These are phyloP conservation scores for Aristolochia contorta DNA, from an alignment of 164 flowering plant genomes.

Conservation along the genomic window DNA sequence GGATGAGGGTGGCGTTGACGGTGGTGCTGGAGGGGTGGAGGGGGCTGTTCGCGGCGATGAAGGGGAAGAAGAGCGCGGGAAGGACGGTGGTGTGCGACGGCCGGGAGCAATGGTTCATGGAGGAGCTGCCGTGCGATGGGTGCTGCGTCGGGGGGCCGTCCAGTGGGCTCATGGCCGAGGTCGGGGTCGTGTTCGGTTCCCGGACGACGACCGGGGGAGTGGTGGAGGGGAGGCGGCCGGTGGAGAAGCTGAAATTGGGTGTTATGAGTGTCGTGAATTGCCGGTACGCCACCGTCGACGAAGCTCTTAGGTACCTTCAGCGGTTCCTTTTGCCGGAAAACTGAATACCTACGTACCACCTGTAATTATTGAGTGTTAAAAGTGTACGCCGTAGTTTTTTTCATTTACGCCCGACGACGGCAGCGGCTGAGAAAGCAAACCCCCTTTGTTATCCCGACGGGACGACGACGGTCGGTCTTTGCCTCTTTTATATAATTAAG, in stretches of 20 bases:
- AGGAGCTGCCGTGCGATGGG: slow-evolving; percentile 46
- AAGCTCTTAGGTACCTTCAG: slow-evolving; percentile 54
- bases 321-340: slow-evolving; percentile 41
- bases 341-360: too few species aligned
- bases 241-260: slow-evolving; percentile 45
- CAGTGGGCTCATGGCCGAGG: slow-evolving; percentile 37
- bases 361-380: too few species aligned
- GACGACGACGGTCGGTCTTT: too few species aligned
- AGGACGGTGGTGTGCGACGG: slow-evolving; percentile 19
- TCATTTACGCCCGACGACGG: too few species aligned
- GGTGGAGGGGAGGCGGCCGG: slow-evolving; percentile 14
- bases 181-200: slow-evolving; percentile 28
- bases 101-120: slow-evolving; percentile 50
- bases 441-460: too few species aligned
- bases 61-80: slow-evolving; percentile 26
- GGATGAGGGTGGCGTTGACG: slow-evolving; percentile 37
- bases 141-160: slow-evolving; percentile 23
- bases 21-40: slow-evolving; percentile 39
- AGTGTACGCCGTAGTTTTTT: too few species aligned
- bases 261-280: slow-evolving; percentile 35
- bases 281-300: slow-evolving; percentile 43
- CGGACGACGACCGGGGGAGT: too few species aligned
- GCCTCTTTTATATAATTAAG: too few species aligned
- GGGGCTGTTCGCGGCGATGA: slow-evolving; percentile 48
- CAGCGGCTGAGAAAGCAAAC: too few species aligned